phyloP scores from a whole-genome alignment of 2,329 filamentous ascomycete species.

The Lachnellula occidentalis region DNA sequence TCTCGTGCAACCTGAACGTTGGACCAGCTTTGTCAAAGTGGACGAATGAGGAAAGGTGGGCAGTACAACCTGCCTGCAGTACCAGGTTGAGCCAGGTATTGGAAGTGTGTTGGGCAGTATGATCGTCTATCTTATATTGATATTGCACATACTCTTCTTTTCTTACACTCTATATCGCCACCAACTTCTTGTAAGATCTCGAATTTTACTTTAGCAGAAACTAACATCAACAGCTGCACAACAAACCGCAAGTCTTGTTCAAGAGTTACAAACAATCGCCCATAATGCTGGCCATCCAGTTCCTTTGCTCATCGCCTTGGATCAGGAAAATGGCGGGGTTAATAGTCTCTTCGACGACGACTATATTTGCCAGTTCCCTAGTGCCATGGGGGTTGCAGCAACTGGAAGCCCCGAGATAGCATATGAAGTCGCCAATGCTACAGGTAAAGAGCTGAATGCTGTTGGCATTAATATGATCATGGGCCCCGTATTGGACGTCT shows the following conservation, averaged over 20 bases:
- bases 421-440: constrained; percentile 87
- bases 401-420: constrained; percentile 80
- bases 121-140: no score
- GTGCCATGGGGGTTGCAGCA: constrained; percentile 94
- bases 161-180: neutral
- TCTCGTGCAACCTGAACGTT: neutral
- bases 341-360: constrained; percentile 96
- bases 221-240: constrained; percentile 63
- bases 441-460: constrained; percentile 83
- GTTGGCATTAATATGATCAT: constrained; percentile 96
- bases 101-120: no score
- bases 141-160: neutral
- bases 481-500: constrained; percentile 85
- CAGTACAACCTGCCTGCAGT: no score
- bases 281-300: constrained; percentile 85
- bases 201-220: constrained; percentile 3
- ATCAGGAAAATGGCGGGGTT: constrained; percentile 97
- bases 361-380: constrained; percentile 93
- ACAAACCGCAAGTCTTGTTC: constrained; percentile 80
- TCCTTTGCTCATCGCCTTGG: constrained; percentile 82
- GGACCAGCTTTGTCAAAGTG: no score
- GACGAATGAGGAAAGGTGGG: no score
- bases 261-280: constrained; percentile 88
- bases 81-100: no score
- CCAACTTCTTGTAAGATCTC: neutral